Percentiles rank a stretch among this genome's conserved stretches.
phyloP scores from a whole-genome alignment of 352 stramenopile genomes.

The Stramenopiles sp. region DNA sequence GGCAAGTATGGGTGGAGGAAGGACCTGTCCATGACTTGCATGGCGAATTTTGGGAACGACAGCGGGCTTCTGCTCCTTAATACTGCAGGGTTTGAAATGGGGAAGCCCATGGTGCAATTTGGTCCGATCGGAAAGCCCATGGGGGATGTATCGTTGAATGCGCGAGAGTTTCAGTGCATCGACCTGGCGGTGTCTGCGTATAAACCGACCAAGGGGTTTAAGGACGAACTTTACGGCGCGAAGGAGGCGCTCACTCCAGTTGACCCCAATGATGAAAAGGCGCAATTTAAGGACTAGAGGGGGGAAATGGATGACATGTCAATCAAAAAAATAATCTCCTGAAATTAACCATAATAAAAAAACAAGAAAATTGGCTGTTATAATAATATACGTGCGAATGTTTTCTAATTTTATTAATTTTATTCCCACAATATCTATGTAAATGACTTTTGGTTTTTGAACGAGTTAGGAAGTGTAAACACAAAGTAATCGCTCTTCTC shows the following conservation, averaged over 20 bases:
- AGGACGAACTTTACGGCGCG: not conserved
- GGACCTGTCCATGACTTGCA: not conserved
- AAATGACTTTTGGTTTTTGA: too few species aligned
- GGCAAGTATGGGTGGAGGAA: not conserved
- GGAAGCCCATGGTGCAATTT: not conserved
- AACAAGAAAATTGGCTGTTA: too few species aligned
- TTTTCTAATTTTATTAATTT: too few species aligned
- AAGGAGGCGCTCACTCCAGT: not conserved
- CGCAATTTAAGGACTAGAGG: too few species aligned
- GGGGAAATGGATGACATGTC: too few species aligned
- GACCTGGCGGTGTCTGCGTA: not conserved
- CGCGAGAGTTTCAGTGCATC: not conserved
- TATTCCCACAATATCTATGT: too few species aligned
- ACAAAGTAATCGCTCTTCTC: too few species aligned
- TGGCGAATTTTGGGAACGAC: not conserved
- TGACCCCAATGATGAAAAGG: not conserved
- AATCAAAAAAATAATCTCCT: too few species aligned
- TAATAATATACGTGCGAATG: too few species aligned
- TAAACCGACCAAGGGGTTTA: not conserved
- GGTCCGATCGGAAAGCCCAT: not conserved
- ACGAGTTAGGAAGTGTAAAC: too few species aligned
- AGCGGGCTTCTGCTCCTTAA: not conserved
- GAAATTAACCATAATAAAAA: too few species aligned
- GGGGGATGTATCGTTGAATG: not conserved
- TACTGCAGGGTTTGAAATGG: constrained; percentile 1